Base-by-base conservation (phyloP, 805 yeast species). In the Candida vaughaniae region DNA sequence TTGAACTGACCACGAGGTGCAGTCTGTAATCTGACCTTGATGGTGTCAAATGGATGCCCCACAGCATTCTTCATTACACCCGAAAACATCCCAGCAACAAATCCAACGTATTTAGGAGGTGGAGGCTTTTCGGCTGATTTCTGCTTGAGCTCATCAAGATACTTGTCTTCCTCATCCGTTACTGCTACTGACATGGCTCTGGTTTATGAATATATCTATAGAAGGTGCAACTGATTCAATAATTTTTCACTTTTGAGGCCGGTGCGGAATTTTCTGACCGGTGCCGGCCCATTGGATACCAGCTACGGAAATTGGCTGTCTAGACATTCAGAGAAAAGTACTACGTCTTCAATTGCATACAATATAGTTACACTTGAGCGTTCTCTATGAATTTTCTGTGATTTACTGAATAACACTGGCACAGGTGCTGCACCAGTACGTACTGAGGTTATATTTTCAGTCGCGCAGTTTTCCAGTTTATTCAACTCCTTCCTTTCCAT, bases 31-130 rank as follows among this genome's bases (percentile, higher is more conserved):
- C 96, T 69, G 12, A 88, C 96, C 53, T 88, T 88, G 46, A 89
- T 80, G 1, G 96, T 85, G 58, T 89, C 96, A 49, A 89, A 86
- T 8, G 96, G 96, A 58, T 88, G 96, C 2, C 96, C 96, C 7
- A 89, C 96, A 1, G 83, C 80, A 49, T 89, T 85, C 56, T 89
- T 89, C 51, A 86, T 83, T 16, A 86, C 77, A 16, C 96, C 97
- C 0, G 91, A 82, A 53, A 85, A 85, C 52, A 85, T 78, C 6
- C 96, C 97, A 2, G 96, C 95, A 16, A 87, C 75, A 53, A 88
- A 89, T 15, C 96, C 96, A 42, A 81, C 73, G 47, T 75, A 77
- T 39, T 53, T 59, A 8, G 82, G 77, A 1, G 80, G 77, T n/a
- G 55, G 46, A 2, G 53, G 56, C 23, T 43, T 46, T 11, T 23